phyloP scores from a whole-genome alignment of 2,329 filamentous ascomycete genomes.

The Hawksworthiomyces lignivorus region DNA sequence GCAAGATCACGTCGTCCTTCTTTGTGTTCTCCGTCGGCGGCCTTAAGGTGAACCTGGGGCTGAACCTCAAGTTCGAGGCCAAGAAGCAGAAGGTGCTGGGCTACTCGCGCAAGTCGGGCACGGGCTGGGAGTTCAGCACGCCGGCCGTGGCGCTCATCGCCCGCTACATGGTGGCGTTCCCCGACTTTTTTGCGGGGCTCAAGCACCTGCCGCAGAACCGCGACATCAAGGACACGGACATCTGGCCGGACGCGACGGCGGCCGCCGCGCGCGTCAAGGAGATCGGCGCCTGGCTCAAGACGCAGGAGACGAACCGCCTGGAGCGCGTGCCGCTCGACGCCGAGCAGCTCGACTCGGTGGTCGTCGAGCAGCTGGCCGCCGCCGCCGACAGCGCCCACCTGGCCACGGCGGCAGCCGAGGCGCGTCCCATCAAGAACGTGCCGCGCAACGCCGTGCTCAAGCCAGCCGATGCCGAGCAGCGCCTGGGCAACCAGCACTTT shows the following conservation, averaged over 20 bases:
- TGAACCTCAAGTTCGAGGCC: constrained; percentile 95
- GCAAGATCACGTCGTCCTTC: constrained; percentile 94
- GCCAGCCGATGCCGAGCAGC: constrained; percentile 91
- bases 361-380: constrained; percentile 72
- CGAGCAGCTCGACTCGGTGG: constrained; percentile 87
- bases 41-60: constrained; percentile 77
- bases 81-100: constrained; percentile 94
- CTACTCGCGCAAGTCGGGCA: constrained; percentile 78
- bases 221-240: constrained; percentile 74
- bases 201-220: constrained; percentile 78
- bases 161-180: constrained; percentile 89
- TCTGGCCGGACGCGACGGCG: constrained; percentile 66
- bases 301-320: constrained; percentile 81
- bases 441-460: constrained; percentile 84
- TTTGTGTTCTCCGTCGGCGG: constrained; percentile 65
- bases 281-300: constrained; percentile 88
- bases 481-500: constrained; percentile 78
- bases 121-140: constrained; percentile 92
- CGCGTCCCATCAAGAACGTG: constrained; percentile 69
- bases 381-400: constrained; percentile 56
- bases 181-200: constrained; percentile 88
- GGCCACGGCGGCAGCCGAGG: constrained; percentile 43
- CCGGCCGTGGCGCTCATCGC: constrained; percentile 74
- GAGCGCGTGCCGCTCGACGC: constrained; percentile 95
- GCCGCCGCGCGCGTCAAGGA: constrained; percentile 83